Percentiles rank a stretch among this genome's conserved stretches.
phyloP scores from a whole-genome alignment of 2,329 filamentous ascomycete genomes.

The Penicillium sp. region DNA sequence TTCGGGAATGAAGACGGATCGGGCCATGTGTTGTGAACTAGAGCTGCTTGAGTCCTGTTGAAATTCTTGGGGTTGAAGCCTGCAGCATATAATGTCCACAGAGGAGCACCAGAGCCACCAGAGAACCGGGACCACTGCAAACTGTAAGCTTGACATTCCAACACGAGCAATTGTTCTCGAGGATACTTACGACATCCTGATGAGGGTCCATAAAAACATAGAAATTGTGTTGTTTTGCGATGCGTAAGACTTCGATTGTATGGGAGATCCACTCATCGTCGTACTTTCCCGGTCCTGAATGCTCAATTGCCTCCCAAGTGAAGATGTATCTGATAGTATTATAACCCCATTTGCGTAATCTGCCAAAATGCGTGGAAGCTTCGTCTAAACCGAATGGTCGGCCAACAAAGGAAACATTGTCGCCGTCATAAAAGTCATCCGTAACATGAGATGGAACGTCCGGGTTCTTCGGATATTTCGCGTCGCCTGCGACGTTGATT shows the following conservation, averaged over 20 bases:
- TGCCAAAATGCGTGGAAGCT: slow-evolving; percentile 78
- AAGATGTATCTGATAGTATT: slow-evolving; percentile 96
- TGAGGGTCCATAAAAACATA: slow-evolving; percentile 99
- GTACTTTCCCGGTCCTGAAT: slow-evolving; percentile 82
- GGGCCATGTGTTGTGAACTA: slow-evolving; percentile 91
- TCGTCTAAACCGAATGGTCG: slow-evolving; percentile 81
- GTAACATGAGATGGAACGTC: slow-evolving; percentile 74
- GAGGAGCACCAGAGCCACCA: slow-evolving; percentile 88
- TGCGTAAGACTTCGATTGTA: slow-evolving; percentile 77
- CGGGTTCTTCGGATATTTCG: slow-evolving; percentile 81
- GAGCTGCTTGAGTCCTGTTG: slow-evolving; percentile 78
- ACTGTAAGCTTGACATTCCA: neutral
- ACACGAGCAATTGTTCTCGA: too few relatives aligned
- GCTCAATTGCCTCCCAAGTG: slow-evolving; percentile 98
- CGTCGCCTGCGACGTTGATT: slow-evolving; percentile 88
- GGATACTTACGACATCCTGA: slow-evolving; percentile 77
- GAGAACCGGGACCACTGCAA: slow-evolving; percentile 84
- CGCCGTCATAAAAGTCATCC: slow-evolving; percentile 84
- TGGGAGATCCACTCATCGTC: slow-evolving; percentile 92
- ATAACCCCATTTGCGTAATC: slow-evolving; percentile 84
- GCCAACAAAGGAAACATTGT: slow-evolving; percentile 82
- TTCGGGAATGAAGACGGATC: slow-evolving; percentile 85
- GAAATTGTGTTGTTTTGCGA: slow-evolving; percentile 87
- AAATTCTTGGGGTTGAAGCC: slow-evolving; percentile 86
- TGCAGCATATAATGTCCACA: slow-evolving; percentile 96